A percentile compares a stretch with the other conserved stretches of the same genome.
phyloP scores from a whole-genome alignment of 1,284 basidiomycete species.

The Apiotrichum mycotoxinovorans region DNA sequence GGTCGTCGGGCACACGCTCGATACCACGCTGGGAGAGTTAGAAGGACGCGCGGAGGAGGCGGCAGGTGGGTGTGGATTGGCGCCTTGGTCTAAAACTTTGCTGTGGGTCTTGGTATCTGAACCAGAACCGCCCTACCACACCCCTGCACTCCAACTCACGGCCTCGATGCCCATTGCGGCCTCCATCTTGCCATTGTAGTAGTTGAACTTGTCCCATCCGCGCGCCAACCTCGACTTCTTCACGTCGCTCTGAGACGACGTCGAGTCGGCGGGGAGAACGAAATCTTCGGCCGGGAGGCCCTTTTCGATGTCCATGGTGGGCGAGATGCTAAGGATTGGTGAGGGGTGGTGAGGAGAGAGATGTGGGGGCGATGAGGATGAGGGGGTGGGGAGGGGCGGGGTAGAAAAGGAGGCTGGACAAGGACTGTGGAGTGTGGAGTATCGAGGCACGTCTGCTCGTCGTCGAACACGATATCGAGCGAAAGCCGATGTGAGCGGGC shows the following conservation, averaged over 20 bases:
- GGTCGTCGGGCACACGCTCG: constrained; percentile 35
- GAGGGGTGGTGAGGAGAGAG: background rate
- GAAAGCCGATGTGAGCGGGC: constrained; percentile 1
- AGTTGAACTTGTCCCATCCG: constrained; percentile 23
- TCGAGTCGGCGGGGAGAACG: constrained; percentile 4
- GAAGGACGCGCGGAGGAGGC: background rate
- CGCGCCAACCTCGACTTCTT: background rate
- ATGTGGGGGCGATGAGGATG: background rate
- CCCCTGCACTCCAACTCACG: constrained; percentile 15
- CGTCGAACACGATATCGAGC: no score
- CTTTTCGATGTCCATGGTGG: background rate
- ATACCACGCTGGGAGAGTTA: constrained; percentile 32
- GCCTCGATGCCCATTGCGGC: constrained; percentile 36
- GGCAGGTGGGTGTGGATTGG: no score
- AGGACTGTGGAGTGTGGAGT: background rate
- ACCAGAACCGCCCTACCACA: background rate
- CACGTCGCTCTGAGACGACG: background rate
- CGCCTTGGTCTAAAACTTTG: no score
- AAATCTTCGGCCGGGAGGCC: background rate
- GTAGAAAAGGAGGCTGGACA: background rate
- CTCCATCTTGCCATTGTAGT: constrained; percentile 27
- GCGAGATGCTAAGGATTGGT: background rate
- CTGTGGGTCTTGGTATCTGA: no score
- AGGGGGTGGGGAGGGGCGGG: background rate
- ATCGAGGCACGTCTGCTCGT: background rate